Evolutionary conservation across 371 early-diverging fungal genomes (phyloP).

Genomic region (Capniomyces stellatus): DNA sequence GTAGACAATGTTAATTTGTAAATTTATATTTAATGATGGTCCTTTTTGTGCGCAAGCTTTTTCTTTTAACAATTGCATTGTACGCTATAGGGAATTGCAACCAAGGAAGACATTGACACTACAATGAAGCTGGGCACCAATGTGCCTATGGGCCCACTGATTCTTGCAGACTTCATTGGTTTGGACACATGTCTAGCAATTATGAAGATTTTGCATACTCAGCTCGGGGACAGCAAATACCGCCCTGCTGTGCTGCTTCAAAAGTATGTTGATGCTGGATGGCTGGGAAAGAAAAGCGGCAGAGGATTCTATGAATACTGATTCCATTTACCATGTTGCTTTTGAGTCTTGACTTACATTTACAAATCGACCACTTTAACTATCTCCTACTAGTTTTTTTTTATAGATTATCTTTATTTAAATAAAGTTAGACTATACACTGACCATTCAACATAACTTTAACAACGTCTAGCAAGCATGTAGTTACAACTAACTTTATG

Average conservation of each 20-base stretch:
- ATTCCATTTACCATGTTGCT: not conserved
- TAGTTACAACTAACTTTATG: no score
- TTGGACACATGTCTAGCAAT: slow-evolving; percentile 94
- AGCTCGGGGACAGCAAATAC: slow-evolving; percentile 95
- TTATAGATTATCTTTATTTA: no score
- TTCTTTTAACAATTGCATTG: not conserved
- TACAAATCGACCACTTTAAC: no score
- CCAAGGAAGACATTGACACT: slow-evolving; percentile 89
- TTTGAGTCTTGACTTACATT: no score
- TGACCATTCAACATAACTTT: no score
- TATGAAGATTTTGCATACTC: slow-evolving; percentile 80
- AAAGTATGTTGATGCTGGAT: slow-evolving; percentile 94
- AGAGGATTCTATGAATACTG: slow-evolving; percentile 75
- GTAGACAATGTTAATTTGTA: no score
- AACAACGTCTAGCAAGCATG: no score
- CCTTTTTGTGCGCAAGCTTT: no score
- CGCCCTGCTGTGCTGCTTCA: slow-evolving; percentile 78
- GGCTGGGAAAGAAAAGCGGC: slow-evolving; percentile 85
- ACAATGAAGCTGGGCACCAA: slow-evolving; percentile 96
- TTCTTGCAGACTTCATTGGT: slow-evolving; percentile 94
- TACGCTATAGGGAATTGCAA: slow-evolving; percentile 47
- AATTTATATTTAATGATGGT: no score
- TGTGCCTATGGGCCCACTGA: slow-evolving; percentile 95
- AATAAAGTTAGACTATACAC: no score
- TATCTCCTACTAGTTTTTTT: no score